Evolutionary conservation across 306 rosid species (phyloP).

Genomic region (Trifolium repens): DNA sequence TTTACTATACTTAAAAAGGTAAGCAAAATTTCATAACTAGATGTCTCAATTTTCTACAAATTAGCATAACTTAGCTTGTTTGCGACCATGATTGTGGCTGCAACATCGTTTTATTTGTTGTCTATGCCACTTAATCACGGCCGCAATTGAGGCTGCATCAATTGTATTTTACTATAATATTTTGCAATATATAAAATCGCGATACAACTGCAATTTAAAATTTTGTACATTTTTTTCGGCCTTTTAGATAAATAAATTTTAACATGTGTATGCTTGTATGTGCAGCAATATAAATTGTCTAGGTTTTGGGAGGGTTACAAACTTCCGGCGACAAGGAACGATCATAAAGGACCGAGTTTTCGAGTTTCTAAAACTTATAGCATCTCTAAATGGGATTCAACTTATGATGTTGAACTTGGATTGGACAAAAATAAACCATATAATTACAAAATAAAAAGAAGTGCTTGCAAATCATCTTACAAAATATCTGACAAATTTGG

Average conservation of each 20-base stretch:
- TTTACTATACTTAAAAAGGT: conserved; percentile 71
- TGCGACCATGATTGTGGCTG: background rate
- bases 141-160: background rate
- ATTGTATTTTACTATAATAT: background rate
- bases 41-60: background rate
- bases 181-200: background rate
- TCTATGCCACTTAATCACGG: background rate
- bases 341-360: conserved; percentile 55
- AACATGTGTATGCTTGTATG: background rate
- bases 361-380: conserved; percentile 47
- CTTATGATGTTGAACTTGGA: conserved; percentile 55
- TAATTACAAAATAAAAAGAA: conserved; percentile 54
- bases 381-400: conserved; percentile 50
- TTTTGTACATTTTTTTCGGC: background rate
- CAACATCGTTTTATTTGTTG: background rate
- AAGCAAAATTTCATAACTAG: background rate
- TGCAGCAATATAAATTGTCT: conserved; percentile 54
- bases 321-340: conserved; percentile 42
- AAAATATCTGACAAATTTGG: conserved; percentile 63
- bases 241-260: conserved; percentile 7
- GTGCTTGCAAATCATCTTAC: conserved; percentile 50
- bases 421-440: conserved; percentile 53
- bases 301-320: conserved; percentile 72
- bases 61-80: background rate
- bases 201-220: background rate